Percentiles rank a stretch among this genome's conserved stretches.
phyloP scores from a whole-genome alignment of 345 rosid species.

The Acer yangbiense region DNA sequence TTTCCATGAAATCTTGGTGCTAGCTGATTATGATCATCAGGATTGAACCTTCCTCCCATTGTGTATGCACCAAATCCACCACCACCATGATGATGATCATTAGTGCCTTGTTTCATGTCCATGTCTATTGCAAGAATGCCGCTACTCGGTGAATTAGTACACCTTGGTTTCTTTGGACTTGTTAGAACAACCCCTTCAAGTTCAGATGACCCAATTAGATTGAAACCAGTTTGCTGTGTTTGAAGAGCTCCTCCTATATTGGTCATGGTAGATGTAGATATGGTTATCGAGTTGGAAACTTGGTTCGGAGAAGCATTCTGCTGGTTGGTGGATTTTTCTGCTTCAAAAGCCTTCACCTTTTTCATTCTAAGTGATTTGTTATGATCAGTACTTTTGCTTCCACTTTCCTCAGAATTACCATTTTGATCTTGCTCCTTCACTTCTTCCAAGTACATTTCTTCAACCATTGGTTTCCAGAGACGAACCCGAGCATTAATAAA shows the following conservation, averaged over 20 bases:
- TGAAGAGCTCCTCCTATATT: constrained; percentile 28
- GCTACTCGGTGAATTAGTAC: constrained; percentile 27
- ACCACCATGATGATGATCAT: neutral
- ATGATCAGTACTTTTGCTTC: constrained; percentile 17
- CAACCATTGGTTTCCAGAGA: constrained; percentile 91
- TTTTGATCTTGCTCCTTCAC: constrained; percentile 41
- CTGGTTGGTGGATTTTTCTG: constrained; percentile 26
- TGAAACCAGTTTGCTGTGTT: constrained; percentile 30
- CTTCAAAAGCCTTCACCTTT: constrained; percentile 31
- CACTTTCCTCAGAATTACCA: constrained; percentile 19
- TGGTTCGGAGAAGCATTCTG: constrained; percentile 21
- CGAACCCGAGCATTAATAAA: constrained; percentile 86
- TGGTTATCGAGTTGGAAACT: constrained; percentile 32
- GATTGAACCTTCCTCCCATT: constrained; percentile 44
- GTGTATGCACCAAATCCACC: constrained; percentile 41
- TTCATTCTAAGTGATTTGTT: constrained; percentile 11
- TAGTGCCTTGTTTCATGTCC: constrained; percentile 36
- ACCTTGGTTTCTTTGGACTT: constrained; percentile 46
- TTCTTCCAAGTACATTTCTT: constrained; percentile 77
- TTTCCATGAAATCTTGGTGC: constrained; percentile 45
- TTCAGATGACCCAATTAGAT: constrained; percentile 39
- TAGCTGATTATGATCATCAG: constrained; percentile 31
- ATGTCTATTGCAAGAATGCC: constrained; percentile 37
- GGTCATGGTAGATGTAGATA: constrained; percentile 35
- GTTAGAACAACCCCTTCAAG: constrained; percentile 36